phyloP scores from a whole-genome alignment of 805 yeast genomes.

The Starmerella gropengiesseri region DNA sequence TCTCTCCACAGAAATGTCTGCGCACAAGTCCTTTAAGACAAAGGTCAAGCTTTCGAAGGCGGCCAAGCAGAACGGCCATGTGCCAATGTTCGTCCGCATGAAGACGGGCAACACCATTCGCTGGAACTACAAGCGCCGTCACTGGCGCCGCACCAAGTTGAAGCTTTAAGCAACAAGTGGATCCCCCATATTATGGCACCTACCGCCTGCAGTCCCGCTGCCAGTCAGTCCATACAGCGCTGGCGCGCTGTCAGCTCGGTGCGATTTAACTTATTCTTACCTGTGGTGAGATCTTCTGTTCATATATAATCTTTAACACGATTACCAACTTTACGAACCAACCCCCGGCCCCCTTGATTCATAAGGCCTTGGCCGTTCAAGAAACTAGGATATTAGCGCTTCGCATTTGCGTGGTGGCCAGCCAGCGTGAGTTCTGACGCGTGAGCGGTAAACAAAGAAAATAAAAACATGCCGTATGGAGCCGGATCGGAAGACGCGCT shows the following conservation, averaged over 20 bases:
- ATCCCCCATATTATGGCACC: constrained; percentile 3
- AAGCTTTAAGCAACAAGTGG: constrained; percentile 53
- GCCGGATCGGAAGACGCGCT: constrained; percentile 37
- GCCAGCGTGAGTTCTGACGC: no score
- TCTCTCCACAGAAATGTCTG: constrained; percentile 24
- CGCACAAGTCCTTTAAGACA: constrained; percentile 87
- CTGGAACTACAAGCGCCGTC: constrained; percentile 95
- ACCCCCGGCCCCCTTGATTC: no score
- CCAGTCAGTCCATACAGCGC: background rate
- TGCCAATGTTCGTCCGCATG: constrained; percentile 99
- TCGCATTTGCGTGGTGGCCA: no score
- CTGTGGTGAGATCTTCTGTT: constrained; percentile 8
- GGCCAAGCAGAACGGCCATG: constrained; percentile 97
- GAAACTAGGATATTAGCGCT: no score
- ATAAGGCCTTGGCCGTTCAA: no score
- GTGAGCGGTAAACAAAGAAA: background rate
- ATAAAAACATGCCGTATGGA: no score
- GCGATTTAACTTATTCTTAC: constrained; percentile 7
- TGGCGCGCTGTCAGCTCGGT: no score
- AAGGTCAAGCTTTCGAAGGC: constrained; percentile 99
- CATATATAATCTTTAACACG: constrained; percentile 8
- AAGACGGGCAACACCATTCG: constrained; percentile 93
- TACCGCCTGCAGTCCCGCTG: background rate
- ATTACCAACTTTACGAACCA: constrained; percentile 2
- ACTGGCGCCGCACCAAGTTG: constrained; percentile 99